Base-by-base conservation (phyloP, 495 filamentous ascomycete species). In the Trichoderma virens region DNA sequence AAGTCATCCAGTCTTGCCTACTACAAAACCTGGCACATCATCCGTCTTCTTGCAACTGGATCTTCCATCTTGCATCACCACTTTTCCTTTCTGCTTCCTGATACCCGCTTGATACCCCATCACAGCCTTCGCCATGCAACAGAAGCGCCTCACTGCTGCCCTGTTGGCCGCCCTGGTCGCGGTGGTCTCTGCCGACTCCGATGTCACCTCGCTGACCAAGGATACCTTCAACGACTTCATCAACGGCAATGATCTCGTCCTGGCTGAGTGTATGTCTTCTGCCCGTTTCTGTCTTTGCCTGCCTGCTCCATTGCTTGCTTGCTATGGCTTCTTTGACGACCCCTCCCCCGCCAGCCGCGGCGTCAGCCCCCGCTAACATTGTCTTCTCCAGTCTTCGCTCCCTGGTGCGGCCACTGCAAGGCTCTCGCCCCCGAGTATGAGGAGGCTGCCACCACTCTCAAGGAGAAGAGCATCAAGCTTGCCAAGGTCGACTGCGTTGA, bases 401-500 rank as follows among this genome's bases (percentile, higher is more conserved):
- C 87, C 51, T 89, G 87, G 86, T 88, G 85, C 75, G 89, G 89
- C 28, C 89, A 92, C 80, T 92, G 89, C 86, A 92, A 92, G 78
- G 89, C 89, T 43, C 87, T 92, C 65, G 89, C 89, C 59, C 89
- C 89, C 59, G 89, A 92, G 75, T 92, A 92, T 74, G 89, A 92
- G 76, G 90, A 94, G 74, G 94, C 94, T 47, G 94, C 94, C 18
- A 96, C 92, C 0, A 87, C 88, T 51, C 80, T 99, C 68, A 99
- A 98, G 82, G 88, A 90, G 78, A 99, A 98, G 84, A 81, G 92
- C 66, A 98, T 99, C 72, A 83, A 86, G 66, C 75, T 99, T 59
- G 92, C 84, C 70, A 98, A 99, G 84, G 82, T 99, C 68, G 94
- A 98, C 79, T 99, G 94, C 82, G 98, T 94, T 70, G 92, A 86